Base-by-base conservation (phyloP, 1,139 yeast genomes). In the Spencermartinsiella ligniputridi region DNA sequence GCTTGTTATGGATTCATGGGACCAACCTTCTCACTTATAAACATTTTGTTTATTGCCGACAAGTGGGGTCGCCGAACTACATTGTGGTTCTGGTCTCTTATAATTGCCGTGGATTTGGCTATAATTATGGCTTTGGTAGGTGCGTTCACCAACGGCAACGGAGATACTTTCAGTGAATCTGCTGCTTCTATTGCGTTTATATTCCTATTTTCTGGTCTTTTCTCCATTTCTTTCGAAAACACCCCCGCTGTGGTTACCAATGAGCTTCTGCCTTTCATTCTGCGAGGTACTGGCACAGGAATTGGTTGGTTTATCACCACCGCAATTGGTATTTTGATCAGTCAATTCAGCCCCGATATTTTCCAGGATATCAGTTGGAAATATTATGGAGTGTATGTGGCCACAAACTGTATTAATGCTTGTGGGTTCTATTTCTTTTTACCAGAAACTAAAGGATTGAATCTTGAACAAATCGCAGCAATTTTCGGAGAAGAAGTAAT, bases 371-470 rank as follows among this genome's bases (percentile, higher is more conserved):
- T 35, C 22, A 29, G 27, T 11, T 35, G 38, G 38, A 19, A 20
- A 11, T 35, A 35, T 16, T 35, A 35, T 20, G 38, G 24, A 18
- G 38, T 35, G 16, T 35, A 17, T 15, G 22, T 35, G 29, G 29
- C 24, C 16, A 17, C 24, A 8, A 35, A 35, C 22, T 17, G 24
- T 12, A 16, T 35, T 8, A 20, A 17, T 21, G 19, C 38, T 35
- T 5, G 17, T 12, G 19, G 29, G 6, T 35, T 78, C 37, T 76
- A 65, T 64, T 67, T 81, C 57, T 66, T 75, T 55, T 80, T 77
- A 77, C 83, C 83, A 9, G 85, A 79, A 63, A 79, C 84, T 13
- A 76, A 75, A 57, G 79, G 78, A 52, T 76, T 74, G 64, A 76
- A 83, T 12, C 69, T 79, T 57, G 85, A 79, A 63, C 83, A 79